A percentile compares a stretch with the other conserved stretches of the same genome.
phyloP scores from a whole-genome alignment of 495 filamentous ascomycete genomes.

The Penicillium paradoxum region DNA sequence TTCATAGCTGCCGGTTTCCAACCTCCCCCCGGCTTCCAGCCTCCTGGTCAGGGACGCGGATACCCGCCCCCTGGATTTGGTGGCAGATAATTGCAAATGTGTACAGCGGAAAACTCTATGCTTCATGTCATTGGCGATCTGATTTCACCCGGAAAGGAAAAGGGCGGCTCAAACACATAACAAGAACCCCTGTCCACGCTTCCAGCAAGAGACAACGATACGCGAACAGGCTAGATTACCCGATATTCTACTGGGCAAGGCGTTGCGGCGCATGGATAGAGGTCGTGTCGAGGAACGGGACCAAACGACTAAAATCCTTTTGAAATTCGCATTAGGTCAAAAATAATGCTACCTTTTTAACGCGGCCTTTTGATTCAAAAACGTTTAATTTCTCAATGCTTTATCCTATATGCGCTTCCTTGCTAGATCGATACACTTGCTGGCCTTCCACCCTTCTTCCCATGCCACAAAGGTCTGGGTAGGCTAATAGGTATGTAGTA shows the following conservation, averaged over 20 bases:
- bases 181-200: conserved; percentile 3
- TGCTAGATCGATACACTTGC: neutral
- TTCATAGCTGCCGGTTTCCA: conserved; percentile 54
- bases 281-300: conserved; percentile 29
- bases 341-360: conserved; percentile 30
- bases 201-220: conserved; percentile 8
- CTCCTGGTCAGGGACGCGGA: conserved; percentile 59
- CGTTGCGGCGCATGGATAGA: conserved; percentile 48
- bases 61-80: conserved; percentile 74
- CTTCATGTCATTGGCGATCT: conserved; percentile 18
- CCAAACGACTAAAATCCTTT: conserved; percentile 24
- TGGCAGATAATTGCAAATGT: conserved; percentile 52
- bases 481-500: too few relatives aligned
- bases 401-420: neutral
- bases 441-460: neutral
- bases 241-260: conserved; percentile 39
- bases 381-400: neutral
- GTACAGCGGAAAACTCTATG: conserved; percentile 19
- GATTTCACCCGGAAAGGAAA: conserved; percentile 11
- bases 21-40: conserved; percentile 67
- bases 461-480: neutral
- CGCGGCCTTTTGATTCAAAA: neutral
- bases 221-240: conserved; percentile 21
- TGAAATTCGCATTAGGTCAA: conserved; percentile 26
- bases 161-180: conserved; percentile 7